Evolutionary conservation across 257 asterid species (phyloP).

Genomic region (Paulownia fortunei): DNA sequence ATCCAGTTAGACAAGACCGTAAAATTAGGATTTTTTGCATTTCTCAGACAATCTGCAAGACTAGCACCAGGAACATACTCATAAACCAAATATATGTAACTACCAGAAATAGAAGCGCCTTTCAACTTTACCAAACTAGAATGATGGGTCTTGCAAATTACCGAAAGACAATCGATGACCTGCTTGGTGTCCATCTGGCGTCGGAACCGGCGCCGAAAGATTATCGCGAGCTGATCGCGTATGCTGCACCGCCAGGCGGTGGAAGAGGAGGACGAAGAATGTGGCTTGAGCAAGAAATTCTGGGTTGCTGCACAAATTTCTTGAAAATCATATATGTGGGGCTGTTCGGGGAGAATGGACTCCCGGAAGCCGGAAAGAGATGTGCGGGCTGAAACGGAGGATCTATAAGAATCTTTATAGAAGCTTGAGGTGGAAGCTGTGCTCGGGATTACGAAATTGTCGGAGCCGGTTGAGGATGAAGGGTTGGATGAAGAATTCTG

Average conservation of each 20-base stretch:
- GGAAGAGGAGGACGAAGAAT: conserved; percentile 63
- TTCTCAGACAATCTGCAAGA: conserved; percentile 68
- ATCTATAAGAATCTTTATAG: conserved; percentile 49
- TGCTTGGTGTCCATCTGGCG: conserved; percentile 61
- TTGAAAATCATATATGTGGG: conserved; percentile 60
- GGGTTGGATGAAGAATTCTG: conserved; percentile 32
- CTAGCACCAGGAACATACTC: conserved; percentile 72
- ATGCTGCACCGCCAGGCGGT: conserved; percentile 74
- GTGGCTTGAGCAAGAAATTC: conserved; percentile 55
- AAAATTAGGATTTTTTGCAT: conserved; percentile 61
- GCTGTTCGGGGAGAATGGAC: conserved; percentile 54
- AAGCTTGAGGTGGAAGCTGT: conserved; percentile 66
- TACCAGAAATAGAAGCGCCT: conserved; percentile 78
- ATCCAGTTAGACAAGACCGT: conserved; percentile 79
- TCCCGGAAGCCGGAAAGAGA: conserved; percentile 63
- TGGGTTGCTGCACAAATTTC: conserved; percentile 72
- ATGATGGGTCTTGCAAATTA: conserved; percentile 77
- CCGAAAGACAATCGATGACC: conserved; percentile 59
- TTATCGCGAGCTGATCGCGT: conserved; percentile 50
- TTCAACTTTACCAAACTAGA: conserved; percentile 75
- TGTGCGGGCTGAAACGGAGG: conserved; percentile 38
- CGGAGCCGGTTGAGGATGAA: conserved; percentile 41
- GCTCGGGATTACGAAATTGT: conserved; percentile 52
- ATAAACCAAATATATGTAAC: conserved; percentile 67
- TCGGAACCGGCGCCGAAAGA: conserved; percentile 74